A percentile compares a stretch with the other conserved stretches of the same genome.
These are phyloP conservation scores for Rhytidiadelphus loreus DNA, from an alignment of 225 moss, liverwort and hornwort genomes.

Conservation along the genomic window DNA sequence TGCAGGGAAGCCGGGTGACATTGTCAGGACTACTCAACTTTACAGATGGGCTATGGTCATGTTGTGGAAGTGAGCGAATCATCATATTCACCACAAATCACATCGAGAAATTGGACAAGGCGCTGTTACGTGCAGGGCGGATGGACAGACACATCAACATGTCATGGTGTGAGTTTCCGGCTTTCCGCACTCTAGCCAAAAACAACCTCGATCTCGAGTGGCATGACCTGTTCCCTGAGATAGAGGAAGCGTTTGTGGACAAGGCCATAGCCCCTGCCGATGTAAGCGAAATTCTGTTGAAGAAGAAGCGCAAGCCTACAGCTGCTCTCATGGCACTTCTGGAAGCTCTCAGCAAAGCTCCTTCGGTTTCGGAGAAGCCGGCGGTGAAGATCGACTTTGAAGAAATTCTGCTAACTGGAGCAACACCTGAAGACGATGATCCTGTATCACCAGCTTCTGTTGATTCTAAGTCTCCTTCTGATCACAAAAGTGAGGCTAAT, in stretches of 20 bases:
- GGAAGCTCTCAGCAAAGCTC: conserved; percentile 7
- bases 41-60: conserved; percentile 83
- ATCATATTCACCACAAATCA: conserved; percentile 90
- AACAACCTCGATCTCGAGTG: conserved; percentile 35
- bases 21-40: conserved; percentile 82
- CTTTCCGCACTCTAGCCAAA: conserved; percentile 43
- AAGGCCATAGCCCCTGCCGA: conserved; percentile 47
- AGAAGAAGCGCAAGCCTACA: conserved; percentile 33
- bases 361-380: conserved; percentile 5
- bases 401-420: not conserved
- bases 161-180: conserved; percentile 64
- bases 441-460: not conserved
- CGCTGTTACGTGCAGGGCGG: conserved; percentile 62
- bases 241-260: conserved; percentile 19
- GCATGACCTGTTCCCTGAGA: conserved; percentile 36
- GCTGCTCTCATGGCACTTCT: conserved; percentile 19
- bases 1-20: conserved; percentile 56
- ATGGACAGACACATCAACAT: conserved; percentile 83
- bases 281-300: conserved; percentile 29
- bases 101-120: conserved; percentile 67
- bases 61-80: conserved; percentile 67
- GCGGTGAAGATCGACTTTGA: conserved; percentile 23
- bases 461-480: not conserved
- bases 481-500: not conserved
- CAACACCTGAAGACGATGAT: not conserved